These are phyloP conservation scores for Globisporangium paddicum DNA, from an alignment of 352 stramenopile species.

Conservation along the genomic window DNA sequence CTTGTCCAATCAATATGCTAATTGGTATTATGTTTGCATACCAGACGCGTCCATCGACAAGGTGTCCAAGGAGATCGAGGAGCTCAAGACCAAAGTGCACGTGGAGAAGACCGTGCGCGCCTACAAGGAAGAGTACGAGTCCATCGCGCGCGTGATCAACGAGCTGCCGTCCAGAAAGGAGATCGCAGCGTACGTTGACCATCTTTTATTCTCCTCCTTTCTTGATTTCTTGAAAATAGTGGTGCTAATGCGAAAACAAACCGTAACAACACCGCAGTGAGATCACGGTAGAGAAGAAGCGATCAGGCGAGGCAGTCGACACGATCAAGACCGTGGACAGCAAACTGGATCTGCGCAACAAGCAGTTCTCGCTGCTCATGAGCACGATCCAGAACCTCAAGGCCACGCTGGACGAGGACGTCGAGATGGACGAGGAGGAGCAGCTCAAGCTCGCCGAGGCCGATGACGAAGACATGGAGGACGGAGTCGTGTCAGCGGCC, in stretches of 20 bases:
- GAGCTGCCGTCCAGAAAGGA: conserved; percentile 63
- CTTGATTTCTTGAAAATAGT: background rate
- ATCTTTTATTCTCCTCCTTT: background rate
- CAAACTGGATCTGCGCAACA: conserved; percentile 63
- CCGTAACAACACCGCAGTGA: conserved; percentile 21
- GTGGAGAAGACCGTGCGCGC: conserved; percentile 68
- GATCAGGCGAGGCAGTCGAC: conserved; percentile 47
- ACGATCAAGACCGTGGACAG: conserved; percentile 47
- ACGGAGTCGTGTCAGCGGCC: conserved; percentile 16
- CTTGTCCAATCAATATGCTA: background rate
- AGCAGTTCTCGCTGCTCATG: conserved; percentile 82
- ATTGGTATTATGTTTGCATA: no score
- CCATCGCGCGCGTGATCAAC: conserved; percentile 78
- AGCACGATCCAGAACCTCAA: conserved; percentile 84
- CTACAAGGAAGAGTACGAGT: conserved; percentile 90
- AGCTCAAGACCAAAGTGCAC: conserved; percentile 71
- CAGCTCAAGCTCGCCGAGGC: conserved; percentile 25
- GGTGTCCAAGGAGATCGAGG: conserved; percentile 65
- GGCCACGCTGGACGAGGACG: conserved; percentile 68
- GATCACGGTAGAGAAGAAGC: conserved; percentile 54
- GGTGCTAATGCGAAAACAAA: background rate
- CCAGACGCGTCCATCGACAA: conserved; percentile 60
- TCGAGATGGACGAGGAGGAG: conserved; percentile 53
- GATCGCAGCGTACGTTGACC: conserved; percentile 38
- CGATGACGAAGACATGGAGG: conserved; percentile 75